A percentile compares a stretch with the other conserved stretches of the same genome.
These are phyloP conservation scores for Acanthamoeba polyphaga DNA, from an alignment of 208 protist genomes.

Conservation along the genomic window DNA sequence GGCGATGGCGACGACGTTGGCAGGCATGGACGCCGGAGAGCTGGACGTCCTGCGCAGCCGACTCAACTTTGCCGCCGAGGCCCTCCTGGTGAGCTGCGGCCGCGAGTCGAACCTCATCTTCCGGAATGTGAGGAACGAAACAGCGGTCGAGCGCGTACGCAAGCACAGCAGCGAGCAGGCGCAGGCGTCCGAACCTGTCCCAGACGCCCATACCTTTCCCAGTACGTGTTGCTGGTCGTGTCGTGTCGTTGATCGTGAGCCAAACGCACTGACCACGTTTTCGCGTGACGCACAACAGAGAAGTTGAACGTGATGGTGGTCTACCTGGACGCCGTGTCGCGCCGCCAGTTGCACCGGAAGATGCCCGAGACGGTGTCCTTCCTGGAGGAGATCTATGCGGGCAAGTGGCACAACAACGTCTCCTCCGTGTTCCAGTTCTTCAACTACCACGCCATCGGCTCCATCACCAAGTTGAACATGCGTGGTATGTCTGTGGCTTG, in stretches of 20 bases:
- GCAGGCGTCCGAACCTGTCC: neutral
- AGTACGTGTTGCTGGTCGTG: too few relatives aligned
- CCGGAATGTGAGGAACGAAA: constrained; percentile 36
- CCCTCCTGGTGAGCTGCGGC: constrained; percentile 54
- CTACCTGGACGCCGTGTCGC: constrained; percentile 48
- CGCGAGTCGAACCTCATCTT: constrained; percentile 49
- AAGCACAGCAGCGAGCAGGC: neutral
- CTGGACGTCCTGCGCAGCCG: neutral
- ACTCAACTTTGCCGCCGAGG: constrained; percentile 37
- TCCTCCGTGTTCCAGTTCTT: constrained; percentile 69
- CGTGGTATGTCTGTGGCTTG: neutral
- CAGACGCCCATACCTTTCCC: too few relatives aligned
- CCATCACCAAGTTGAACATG: constrained; percentile 71
- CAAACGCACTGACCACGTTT: neutral
- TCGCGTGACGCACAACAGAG: neutral
- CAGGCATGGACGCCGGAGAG: neutral
- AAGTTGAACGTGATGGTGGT: constrained; percentile 65
- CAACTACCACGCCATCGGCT: constrained; percentile 63
- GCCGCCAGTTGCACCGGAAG: constrained; percentile 47
- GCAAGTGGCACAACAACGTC: constrained; percentile 36
- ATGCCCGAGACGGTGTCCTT: constrained; percentile 44
- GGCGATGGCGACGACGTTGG: neutral
- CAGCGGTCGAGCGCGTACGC: neutral
- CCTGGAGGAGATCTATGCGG: constrained; percentile 16
- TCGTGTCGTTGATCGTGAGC: neutral